Base-by-base conservation (phyloP, 2,329 filamentous ascomycete genomes). In the Penicillium hordei region DNA sequence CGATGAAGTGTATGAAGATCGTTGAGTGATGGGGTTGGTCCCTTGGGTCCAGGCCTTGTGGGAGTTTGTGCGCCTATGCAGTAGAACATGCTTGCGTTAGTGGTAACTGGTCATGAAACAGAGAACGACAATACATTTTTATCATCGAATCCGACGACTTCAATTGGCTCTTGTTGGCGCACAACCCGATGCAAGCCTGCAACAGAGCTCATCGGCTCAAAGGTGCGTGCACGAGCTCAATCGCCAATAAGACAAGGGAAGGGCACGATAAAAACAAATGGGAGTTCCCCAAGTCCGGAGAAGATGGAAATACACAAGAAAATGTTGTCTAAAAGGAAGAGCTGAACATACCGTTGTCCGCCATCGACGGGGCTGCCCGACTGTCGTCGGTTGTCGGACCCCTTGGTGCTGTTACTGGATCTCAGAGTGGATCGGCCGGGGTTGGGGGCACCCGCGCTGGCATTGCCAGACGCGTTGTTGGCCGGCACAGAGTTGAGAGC, bases 11-110 rank as follows among this genome's bases (percentile, higher is more conserved):
- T 77, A 71, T 10, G 80, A 76, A 45, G 80, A 71, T 64, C 83
- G 81, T 65, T 86, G 83, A 21, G 83, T 85, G 70, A 86, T 82
- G 44, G 84, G 83, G 70, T 87, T 87, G 56, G 81, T 80, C 66
- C 83, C 83, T 68, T 82, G 78, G 48, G 81, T 79, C 85, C 85
- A 88, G 68, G 83, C 83, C 72, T 83, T 86, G 64, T 81, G 82
- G 48, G 80, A 78, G 71, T 73, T 82, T 75, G 78, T 82, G 78
- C 74, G 82, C 79, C 76, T 75, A 64, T 62, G 48, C 54, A 44
- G 46, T 59, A 61, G 45, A 53, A 61, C 52, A 60, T 52, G 45
- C 13, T 62, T 64, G 27, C 59, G 66, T 68, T 52, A 71, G 68
- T 45, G 52, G 52, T 45, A 31, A 43, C 51, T 53, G 34, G 43